phyloP scores from a whole-genome alignment of 2,329 filamentous ascomycete species.

The Neocatenulostroma microsporum region DNA sequence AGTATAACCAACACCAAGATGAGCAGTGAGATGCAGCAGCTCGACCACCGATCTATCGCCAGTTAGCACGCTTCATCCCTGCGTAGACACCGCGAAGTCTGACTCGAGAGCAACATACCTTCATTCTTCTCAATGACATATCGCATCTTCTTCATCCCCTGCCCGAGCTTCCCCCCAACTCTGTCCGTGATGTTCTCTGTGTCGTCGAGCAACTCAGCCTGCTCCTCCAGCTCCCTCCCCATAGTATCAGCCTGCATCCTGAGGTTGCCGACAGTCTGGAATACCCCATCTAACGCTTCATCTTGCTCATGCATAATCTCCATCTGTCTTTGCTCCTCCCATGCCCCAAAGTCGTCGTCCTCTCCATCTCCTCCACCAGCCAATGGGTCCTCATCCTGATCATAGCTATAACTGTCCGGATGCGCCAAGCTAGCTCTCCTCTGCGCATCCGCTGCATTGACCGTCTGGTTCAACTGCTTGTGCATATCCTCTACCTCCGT shows the following conservation, averaged over 20 bases:
- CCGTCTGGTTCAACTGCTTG: slow-evolving; percentile 62
- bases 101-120: too few species aligned
- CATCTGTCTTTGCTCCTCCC: slow-evolving; percentile 79
- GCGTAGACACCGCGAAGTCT: too few species aligned
- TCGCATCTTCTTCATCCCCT: slow-evolving; percentile 76
- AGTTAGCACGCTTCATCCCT: slow-evolving; percentile 12
- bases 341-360: slow-evolving; percentile 56
- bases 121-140: slow-evolving; percentile 84
- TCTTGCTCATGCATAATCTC: slow-evolving; percentile 95
- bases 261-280: slow-evolving; percentile 84
- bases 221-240: slow-evolving; percentile 93
- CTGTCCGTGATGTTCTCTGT: slow-evolving; percentile 79
- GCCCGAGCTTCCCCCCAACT: slow-evolving; percentile 76
- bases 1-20: slow-evolving; percentile 84
- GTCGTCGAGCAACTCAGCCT: slow-evolving; percentile 77
- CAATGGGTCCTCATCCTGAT: slow-evolving; percentile 32
- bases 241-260: slow-evolving; percentile 88
- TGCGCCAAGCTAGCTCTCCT: slow-evolving; percentile 50
- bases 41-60: slow-evolving; percentile 57
- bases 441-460: slow-evolving; percentile 34
- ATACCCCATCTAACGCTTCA: slow-evolving; percentile 83
- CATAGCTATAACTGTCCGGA: slow-evolving; percentile 46
- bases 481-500: slow-evolving; percentile 85
- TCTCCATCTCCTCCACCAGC: slow-evolving; percentile 26
- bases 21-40: slow-evolving; percentile 82